phyloP scores from a whole-genome alignment of 306 rosid species.

The Psophocarpus tetragonolobus region DNA sequence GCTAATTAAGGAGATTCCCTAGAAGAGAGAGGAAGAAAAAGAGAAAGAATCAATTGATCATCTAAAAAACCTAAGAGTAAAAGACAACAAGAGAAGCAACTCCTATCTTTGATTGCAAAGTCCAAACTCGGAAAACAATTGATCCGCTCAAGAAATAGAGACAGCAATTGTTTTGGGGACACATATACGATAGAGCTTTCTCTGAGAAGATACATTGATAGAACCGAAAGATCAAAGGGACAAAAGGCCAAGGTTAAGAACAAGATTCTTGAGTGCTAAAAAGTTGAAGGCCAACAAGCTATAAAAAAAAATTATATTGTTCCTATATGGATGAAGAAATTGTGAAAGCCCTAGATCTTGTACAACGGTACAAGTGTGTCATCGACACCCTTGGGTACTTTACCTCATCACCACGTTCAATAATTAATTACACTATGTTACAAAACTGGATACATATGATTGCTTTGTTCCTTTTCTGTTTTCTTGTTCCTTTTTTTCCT shows the following conservation, averaged over 20 bases:
- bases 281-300: background rate
- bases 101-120: background rate
- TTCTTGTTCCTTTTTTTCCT: slow-evolving; percentile 16
- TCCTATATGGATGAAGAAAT: background rate
- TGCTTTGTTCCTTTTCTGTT: slow-evolving; percentile 34
- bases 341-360: slow-evolving; percentile 51
- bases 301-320: background rate
- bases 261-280: background rate
- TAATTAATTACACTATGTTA: slow-evolving; percentile 12
- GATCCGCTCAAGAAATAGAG: background rate
- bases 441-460: slow-evolving; percentile 26
- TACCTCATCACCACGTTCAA: slow-evolving; percentile 20
- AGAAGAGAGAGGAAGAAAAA: slow-evolving; percentile 14
- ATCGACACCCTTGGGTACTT: slow-evolving; percentile 21
- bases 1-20: slow-evolving; percentile 13
- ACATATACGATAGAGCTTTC: background rate
- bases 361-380: slow-evolving; percentile 51
- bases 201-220: slow-evolving; percentile 20
- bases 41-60: slow-evolving; percentile 11
- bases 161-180: slow-evolving; percentile 6
- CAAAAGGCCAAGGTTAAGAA: background rate
- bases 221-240: slow-evolving; percentile 46
- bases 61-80: slow-evolving; percentile 17
- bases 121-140: background rate
- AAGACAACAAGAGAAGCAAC: background rate